Percentiles rank a stretch among this genome's conserved stretches.
phyloP scores from a whole-genome alignment of 1,284 basidiomycete genomes.

The Puccinia novopanici region DNA sequence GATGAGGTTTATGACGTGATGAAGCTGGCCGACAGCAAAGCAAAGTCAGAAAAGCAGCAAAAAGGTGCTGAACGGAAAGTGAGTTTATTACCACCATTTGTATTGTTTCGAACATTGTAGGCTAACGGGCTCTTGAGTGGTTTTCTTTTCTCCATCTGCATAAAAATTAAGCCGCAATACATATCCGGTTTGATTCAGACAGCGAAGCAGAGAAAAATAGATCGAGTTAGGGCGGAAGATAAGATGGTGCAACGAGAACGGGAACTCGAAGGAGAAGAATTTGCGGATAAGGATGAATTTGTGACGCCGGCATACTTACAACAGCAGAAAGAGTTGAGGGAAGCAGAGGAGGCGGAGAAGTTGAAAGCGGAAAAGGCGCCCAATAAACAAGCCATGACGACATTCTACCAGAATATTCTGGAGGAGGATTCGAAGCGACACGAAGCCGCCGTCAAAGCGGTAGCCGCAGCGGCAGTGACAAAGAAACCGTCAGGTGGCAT shows the following conservation, averaged over 20 bases:
- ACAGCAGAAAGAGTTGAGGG: conserved; percentile 87
- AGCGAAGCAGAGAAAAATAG: conserved; percentile 81
- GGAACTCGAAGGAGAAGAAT: conserved; percentile 89
- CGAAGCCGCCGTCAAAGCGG: conserved; percentile 55
- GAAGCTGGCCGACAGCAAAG: conserved; percentile 77
- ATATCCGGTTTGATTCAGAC: conserved; percentile 78
- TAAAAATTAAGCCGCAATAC: conserved; percentile 77
- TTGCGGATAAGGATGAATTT: conserved; percentile 90
- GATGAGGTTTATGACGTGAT: conserved; percentile 95
- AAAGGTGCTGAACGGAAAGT: conserved; percentile 76
- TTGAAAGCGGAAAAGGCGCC: conserved; percentile 72
- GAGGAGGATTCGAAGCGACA: conserved; percentile 53
- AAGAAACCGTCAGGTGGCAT: conserved; percentile 14
- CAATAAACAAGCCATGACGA: conserved; percentile 53
- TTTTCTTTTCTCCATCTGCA: not conserved
- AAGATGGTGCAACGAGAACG: conserved; percentile 95
- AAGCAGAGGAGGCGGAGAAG: conserved; percentile 86
- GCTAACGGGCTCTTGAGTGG: not conserved
- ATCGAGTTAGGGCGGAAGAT: conserved; percentile 92
- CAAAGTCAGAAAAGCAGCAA: conserved; percentile 73
- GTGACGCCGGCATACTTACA: conserved; percentile 97
- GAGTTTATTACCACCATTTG: conserved; percentile 1
- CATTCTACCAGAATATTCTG: conserved; percentile 56
- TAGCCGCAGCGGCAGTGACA: conserved; percentile 9
- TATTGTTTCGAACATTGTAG: not conserved